phyloP scores from a whole-genome alignment of 257 asterid genomes.

The Sherardia arvensis region DNA sequence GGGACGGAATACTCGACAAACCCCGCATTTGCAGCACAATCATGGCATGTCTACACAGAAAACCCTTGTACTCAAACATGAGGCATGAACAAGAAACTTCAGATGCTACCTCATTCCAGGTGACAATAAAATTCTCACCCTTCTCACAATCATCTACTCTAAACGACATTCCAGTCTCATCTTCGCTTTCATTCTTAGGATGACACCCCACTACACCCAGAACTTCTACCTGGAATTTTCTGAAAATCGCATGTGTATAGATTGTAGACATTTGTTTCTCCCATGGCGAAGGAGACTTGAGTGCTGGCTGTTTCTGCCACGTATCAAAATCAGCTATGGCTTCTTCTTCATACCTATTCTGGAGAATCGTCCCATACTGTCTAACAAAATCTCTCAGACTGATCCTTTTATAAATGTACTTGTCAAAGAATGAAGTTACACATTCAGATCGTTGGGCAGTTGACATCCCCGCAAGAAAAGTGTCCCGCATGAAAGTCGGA shows the following conservation, averaged over 20 bases:
- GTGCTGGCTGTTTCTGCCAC: slow-evolving; percentile 94
- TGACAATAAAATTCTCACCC: slow-evolving; percentile 60
- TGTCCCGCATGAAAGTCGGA: slow-evolving; percentile 64
- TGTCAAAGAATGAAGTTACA: slow-evolving; percentile 67
- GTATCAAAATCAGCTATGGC: slow-evolving; percentile 93
- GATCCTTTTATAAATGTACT: slow-evolving; percentile 74
- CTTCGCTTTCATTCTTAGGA: slow-evolving; percentile 70
- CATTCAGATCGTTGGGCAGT: slow-evolving; percentile 76
- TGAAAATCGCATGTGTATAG: slow-evolving; percentile 80
- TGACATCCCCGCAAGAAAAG: slow-evolving; percentile 80
- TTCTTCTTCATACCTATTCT: slow-evolving; percentile 82
- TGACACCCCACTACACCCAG: slow-evolving; percentile 98
- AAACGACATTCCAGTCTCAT: slow-evolving; percentile 40
- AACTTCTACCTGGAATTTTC: slow-evolving; percentile 86
- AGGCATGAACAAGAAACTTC: slow-evolving; percentile 94
- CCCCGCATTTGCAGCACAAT: slow-evolving; percentile 95
- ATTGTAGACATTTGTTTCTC: slow-evolving; percentile 92
- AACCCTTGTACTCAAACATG: slow-evolving; percentile 84
- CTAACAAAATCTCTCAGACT: slow-evolving; percentile 79
- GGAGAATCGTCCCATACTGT: slow-evolving; percentile 74
- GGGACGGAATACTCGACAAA: slow-evolving; percentile 73
- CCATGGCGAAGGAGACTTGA: slow-evolving; percentile 98
- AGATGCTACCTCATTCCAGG: slow-evolving; percentile 56
- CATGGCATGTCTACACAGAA: slow-evolving; percentile 93
- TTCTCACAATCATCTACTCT: slow-evolving; percentile 91